Evolutionary conservation across 176 grass and related monocot genomes (phyloP), one percentile per base, ranked within the genome.

Genomic region (Pontederia paniculata): DNA sequence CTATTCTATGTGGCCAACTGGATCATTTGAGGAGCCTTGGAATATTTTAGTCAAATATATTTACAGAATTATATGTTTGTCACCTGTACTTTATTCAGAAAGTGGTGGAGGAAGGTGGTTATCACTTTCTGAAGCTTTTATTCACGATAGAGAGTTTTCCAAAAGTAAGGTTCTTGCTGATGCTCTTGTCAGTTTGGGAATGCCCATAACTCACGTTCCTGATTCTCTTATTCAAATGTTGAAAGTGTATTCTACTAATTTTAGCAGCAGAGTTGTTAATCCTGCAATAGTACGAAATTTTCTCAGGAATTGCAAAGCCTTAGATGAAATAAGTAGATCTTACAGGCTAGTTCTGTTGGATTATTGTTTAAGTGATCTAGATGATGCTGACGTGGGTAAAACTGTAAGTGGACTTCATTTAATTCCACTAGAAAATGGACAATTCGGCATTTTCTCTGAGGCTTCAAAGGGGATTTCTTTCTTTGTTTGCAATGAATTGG

Each of bases 1-100:
- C 81, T 96, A 89, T 83, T 96, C 85, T 54, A 54, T 96, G 53
- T 96, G 85, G 90, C 90, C 90, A 70, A 86, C 66, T 78, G 85
- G 90, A 65, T 73, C 70, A 14, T 96, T 76, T 45, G 85, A 96
- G 56, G 90, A 85, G 63, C 90, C 90, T 59, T 96, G 90, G 90
- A 77, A 74, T 62, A 75, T 89, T 78, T 81, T 96, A n/a, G 82
- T 96, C 73, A 67, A 83, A 63, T 69, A 73, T 57, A 85, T 96
- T 67, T 96, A 86, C 67, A 86, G 74, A 70, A 63, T 63, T 60
- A 78, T 96, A 10, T 83, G 59, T 74, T 71, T 55, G 23, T 89
- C 79, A 57, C 82, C 85, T 16, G 90, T 96, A 55, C 81, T 96
- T 47, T 81, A 83, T 73, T 80, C 85, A 52, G 76, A 78, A 55